Evolutionary conservation across 2,329 filamentous ascomycete genomes (phyloP).

Genomic region (Fusarium transvaalense): DNA sequence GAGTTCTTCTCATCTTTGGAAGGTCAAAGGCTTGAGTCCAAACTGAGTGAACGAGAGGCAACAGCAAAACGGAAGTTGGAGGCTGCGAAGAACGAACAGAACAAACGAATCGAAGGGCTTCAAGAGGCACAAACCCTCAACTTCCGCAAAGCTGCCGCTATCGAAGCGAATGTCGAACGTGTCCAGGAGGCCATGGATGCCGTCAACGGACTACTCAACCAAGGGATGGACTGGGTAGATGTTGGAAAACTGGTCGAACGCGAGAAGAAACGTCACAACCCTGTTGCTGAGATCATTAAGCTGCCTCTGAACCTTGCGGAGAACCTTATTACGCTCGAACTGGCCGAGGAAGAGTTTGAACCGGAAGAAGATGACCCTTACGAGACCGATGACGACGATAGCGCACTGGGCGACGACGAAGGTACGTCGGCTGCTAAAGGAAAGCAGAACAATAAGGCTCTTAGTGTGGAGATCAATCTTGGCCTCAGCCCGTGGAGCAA

Average conservation of each 20-base stretch:
- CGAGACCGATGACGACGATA: slow-evolving; percentile 76
- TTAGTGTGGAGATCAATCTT: slow-evolving; percentile 88
- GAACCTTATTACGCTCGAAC: slow-evolving; percentile 83
- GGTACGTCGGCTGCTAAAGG: slow-evolving; percentile 53
- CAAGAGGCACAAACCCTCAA: slow-evolving; percentile 86
- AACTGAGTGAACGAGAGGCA: slow-evolving; percentile 83
- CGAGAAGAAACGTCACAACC: slow-evolving; percentile 83
- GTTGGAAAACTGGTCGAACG: slow-evolving; percentile 89
- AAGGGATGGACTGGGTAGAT: slow-evolving; percentile 98
- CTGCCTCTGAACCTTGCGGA: slow-evolving; percentile 91
- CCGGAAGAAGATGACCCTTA: slow-evolving; percentile 70
- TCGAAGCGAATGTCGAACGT: slow-evolving; percentile 89
- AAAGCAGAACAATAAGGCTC: slow-evolving; percentile 62
- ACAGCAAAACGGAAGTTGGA: slow-evolving; percentile 87
- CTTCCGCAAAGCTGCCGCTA: slow-evolving; percentile 87
- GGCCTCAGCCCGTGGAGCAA: slow-evolving; percentile 87
- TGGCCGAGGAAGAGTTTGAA: slow-evolving; percentile 77
- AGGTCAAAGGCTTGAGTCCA: slow-evolving; percentile 89
- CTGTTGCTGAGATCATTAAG: slow-evolving; percentile 88
- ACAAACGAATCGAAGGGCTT: slow-evolving; percentile 84
- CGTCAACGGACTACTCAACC: slow-evolving; percentile 88
- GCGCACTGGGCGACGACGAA: slow-evolving; percentile 55
- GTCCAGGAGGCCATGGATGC: slow-evolving; percentile 94
- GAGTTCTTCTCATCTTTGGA: slow-evolving; percentile 98
- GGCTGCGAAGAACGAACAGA: slow-evolving; percentile 84